Percentiles rank a stretch among this genome's conserved stretches.
Evolutionary conservation across 1,284 basidiomycete species (phyloP).

Genomic region (Cutaneotrichosporon sp.): DNA sequence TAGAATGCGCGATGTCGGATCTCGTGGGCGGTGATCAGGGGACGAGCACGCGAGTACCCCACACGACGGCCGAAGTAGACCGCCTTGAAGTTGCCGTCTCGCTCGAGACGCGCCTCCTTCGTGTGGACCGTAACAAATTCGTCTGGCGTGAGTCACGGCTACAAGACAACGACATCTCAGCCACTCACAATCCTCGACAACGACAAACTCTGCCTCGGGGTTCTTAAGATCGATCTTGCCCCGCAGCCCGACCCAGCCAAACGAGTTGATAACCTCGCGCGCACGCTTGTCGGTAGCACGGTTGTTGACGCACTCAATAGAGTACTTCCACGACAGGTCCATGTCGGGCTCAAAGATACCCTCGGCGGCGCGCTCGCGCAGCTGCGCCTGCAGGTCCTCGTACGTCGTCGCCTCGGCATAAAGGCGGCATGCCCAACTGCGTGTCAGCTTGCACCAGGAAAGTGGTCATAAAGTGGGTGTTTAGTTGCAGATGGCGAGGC

Average conservation of each 20-base stretch:
- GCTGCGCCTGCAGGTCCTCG: constrained; percentile 61
- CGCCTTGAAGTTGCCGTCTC: constrained; percentile 62
- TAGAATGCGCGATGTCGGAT: constrained; percentile 88
- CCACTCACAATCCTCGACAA: constrained; percentile 80
- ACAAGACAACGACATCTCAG: constrained; percentile 27
- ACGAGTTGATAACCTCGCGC: constrained; percentile 65
- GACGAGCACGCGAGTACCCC: constrained; percentile 65
- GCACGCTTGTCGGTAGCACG: constrained; percentile 9
- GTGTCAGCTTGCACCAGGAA: too few relatives aligned
- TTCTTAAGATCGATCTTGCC: constrained; percentile 79
- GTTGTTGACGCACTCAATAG: constrained; percentile 65
- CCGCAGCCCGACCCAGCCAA: constrained; percentile 65
- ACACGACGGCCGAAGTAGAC: constrained; percentile 82
- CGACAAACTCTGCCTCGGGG: constrained; percentile 70
- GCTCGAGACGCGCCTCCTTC: constrained; percentile 32
- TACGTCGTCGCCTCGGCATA: constrained; percentile 64
- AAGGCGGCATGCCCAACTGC: constrained; percentile 69
- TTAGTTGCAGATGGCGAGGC: too few relatives aligned
- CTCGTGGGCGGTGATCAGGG: constrained; percentile 64
- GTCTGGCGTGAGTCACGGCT: constrained; percentile 18
- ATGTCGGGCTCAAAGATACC: constrained; percentile 59
- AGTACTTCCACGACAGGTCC: constrained; percentile 72
- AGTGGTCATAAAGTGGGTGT: too few relatives aligned
- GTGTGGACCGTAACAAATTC: constrained; percentile 27
- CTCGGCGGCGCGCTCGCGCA: constrained; percentile 50